Conservation (phyloP, 805 yeast genomes). For the Ogataea methanolica region DNA sequence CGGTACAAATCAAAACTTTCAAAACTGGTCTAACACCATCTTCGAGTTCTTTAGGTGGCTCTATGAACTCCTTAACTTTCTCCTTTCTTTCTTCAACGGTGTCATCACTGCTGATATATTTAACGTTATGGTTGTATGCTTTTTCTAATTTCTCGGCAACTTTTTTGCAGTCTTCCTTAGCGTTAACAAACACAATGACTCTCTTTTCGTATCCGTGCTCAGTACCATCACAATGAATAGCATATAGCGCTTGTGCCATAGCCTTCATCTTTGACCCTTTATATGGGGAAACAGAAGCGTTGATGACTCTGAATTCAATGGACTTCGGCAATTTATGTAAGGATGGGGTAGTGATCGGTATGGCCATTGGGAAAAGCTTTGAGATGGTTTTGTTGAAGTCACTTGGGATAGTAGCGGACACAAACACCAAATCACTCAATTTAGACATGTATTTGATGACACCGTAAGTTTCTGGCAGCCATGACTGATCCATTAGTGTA, state of each 20-base stretch:
- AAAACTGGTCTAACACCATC: conserved; percentile 32
- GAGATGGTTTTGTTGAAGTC: conserved; percentile 62
- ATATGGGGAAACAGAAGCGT: conserved; percentile 74
- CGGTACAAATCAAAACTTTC: conserved; percentile 81
- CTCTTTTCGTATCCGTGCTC: conserved; percentile 75
- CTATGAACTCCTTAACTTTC: conserved; percentile 58
- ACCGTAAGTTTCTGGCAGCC: conserved; percentile 58
- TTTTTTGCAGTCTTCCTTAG: conserved; percentile 55
- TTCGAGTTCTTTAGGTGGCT: conserved; percentile 47
- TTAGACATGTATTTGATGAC: conserved; percentile 46
- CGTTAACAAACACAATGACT: conserved; percentile 80
- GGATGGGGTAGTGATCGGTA: conserved; percentile 70
- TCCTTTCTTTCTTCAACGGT: conserved; percentile 52
- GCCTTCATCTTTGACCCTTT: conserved; percentile 81
- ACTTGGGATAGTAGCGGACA: conserved; percentile 87
- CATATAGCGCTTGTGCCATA: conserved; percentile 81
- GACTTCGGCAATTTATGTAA: conserved; percentile 80
- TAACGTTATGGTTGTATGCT: conserved; percentile 52
- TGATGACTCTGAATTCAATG: conserved; percentile 68
- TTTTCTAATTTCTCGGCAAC: conserved; percentile 50
- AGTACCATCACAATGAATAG: conserved; percentile 78
- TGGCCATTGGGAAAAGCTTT: conserved; percentile 58
- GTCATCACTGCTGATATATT: conserved; percentile 66
- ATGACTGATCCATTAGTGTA: conserved; percentile 79
- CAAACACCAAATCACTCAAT: conserved; percentile 62